Conservation (phyloP, 2,329 filamentous ascomycete genomes). For the Chaetomium olivaceum region DNA sequence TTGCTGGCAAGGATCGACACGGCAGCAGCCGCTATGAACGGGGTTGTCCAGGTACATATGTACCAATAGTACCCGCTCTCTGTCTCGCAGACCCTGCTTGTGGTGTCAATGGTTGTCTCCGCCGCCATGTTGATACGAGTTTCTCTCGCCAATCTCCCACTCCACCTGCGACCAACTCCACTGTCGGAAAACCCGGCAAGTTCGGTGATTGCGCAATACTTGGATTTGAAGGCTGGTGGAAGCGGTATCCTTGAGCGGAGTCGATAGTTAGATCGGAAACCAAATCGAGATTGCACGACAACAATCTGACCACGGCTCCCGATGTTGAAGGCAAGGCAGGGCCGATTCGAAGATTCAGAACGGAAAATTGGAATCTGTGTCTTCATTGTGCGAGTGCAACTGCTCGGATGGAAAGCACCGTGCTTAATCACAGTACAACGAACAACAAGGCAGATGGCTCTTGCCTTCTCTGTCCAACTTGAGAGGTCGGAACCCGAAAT, state of each 20-base stretch:
- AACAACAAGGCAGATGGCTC: neutral
- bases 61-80: constrained; percentile 25
- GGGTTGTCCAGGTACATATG: constrained; percentile 14
- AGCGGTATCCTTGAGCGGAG: neutral
- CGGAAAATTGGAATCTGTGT: neutral
- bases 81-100: constrained; percentile 18
- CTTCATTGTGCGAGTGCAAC: neutral
- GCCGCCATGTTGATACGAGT: constrained; percentile 11
- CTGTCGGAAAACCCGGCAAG: constrained; percentile 13
- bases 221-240: constrained; percentile 11
- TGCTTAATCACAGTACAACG: neutral
- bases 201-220: constrained; percentile 14
- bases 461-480: neutral
- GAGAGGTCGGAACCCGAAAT: neutral
- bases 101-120: constrained; percentile 9
- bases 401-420: neutral
- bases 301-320: neutral
- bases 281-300: neutral
- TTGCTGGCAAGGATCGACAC: constrained; percentile 44
- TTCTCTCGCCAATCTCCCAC: constrained; percentile 11
- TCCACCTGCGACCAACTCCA: constrained; percentile 14
- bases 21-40: constrained; percentile 47
- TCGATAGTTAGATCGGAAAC: neutral
- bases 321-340: neutral
- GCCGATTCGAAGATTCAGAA: neutral